Conservation (phyloP, 163 green algal species). For the Trebouxiophyceae sp. region DNA sequence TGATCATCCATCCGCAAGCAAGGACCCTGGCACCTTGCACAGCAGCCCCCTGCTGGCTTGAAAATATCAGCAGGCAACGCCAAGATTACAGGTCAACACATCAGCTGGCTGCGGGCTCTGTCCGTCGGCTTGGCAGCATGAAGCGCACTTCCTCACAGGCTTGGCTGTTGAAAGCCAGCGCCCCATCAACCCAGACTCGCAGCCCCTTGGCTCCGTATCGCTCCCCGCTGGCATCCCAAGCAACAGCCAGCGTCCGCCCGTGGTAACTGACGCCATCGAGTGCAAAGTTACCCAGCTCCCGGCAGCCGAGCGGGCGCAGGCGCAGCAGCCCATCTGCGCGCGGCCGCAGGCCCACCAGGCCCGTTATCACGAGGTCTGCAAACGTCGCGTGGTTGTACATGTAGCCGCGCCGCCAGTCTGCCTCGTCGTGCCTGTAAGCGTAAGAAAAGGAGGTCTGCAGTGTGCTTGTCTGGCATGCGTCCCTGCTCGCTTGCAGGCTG, state of each 20-base stretch:
- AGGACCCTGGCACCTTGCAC: too few relatives aligned
- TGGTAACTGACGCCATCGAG: background rate
- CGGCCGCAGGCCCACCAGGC: background rate
- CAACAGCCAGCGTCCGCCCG: background rate
- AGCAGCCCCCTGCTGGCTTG: too few relatives aligned
- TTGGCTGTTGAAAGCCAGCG: too few relatives aligned
- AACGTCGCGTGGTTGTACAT: background rate
- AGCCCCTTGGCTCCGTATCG: background rate
- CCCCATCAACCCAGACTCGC: slow-evolving; percentile 2
- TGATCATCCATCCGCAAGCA: too few relatives aligned
- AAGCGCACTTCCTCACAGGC: too few relatives aligned
- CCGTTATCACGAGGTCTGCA: background rate
- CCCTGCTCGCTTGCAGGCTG: too few relatives aligned
- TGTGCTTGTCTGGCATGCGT: too few relatives aligned
- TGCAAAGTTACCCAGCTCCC: background rate
- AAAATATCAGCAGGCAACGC: too few relatives aligned
- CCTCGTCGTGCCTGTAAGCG: background rate
- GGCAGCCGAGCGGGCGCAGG: background rate
- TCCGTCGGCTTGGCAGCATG: too few relatives aligned
- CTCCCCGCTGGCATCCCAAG: background rate
- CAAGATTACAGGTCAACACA: too few relatives aligned
- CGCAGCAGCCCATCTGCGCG: background rate
- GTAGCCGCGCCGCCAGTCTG: background rate
- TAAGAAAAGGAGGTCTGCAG: too few relatives aligned
- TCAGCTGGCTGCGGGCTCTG: too few relatives aligned